These are phyloP conservation scores for Fraxinus platypoda DNA, from an alignment of 305 asterid species.

Conservation along the genomic window DNA sequence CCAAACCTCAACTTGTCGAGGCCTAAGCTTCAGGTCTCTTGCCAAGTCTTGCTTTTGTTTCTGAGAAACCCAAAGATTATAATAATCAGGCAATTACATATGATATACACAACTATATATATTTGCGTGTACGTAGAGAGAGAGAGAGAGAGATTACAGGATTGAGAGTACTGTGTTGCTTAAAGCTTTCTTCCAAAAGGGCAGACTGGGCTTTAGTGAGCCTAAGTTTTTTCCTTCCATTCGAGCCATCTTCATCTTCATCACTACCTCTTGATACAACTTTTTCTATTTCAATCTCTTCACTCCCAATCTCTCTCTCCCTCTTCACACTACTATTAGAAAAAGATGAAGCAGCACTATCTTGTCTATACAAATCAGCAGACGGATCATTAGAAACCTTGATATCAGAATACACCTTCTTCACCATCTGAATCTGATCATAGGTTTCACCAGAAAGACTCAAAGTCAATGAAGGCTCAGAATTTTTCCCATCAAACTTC, in stretches of 20 bases:
- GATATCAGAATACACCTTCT: constrained; percentile 30
- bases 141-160: constrained; percentile 47
- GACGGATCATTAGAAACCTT: constrained; percentile 21
- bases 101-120: neutral
- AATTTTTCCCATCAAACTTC: neutral
- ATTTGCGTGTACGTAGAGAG: neutral
- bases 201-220: constrained; percentile 87
- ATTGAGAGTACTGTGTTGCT: constrained; percentile 83
- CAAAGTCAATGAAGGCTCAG: constrained; percentile 65
- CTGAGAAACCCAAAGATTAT: constrained; percentile 33
- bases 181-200: constrained; percentile 86
- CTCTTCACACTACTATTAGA: constrained; percentile 86
- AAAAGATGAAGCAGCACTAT: constrained; percentile 78
- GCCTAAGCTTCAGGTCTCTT: constrained; percentile 71
- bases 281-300: constrained; percentile 64
- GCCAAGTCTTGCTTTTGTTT: constrained; percentile 93
- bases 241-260: constrained; percentile 79
- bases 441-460: constrained; percentile 67
- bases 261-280: constrained; percentile 52
- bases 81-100: neutral
- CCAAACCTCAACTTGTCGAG: constrained; percentile 97
- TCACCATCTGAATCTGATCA: constrained; percentile 33
- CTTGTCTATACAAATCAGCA: constrained; percentile 61
- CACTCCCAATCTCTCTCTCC: constrained; percentile 73
- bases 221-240: constrained; percentile 77